Percentiles rank a stretch among this genome's conserved stretches.
Evolutionary conservation across 2,329 filamentous ascomycete genomes (phyloP).

Genomic region (Trichoderma sp.): DNA sequence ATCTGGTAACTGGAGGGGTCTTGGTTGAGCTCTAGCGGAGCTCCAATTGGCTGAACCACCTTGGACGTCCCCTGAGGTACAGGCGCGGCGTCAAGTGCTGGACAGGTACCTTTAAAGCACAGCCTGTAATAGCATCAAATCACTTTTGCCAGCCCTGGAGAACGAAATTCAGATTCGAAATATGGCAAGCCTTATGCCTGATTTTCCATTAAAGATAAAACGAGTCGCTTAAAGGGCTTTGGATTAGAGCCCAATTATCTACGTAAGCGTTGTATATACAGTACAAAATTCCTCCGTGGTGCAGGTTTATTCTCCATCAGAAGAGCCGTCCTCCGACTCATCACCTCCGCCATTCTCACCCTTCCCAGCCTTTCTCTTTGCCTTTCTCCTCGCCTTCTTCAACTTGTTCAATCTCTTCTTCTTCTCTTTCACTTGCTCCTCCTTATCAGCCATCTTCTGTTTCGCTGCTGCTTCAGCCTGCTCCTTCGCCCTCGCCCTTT

Average conservation of each 20-base stretch:
- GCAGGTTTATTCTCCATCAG: constrained; percentile 26
- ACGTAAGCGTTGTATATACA: not conserved
- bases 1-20: constrained; percentile 5
- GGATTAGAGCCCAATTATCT: not conserved
- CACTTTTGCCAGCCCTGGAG: not conserved
- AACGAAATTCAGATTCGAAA: not conserved
- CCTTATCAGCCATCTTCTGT: constrained; percentile 49
- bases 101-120: not conserved
- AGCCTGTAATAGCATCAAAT: not conserved
- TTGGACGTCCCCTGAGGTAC: not conserved
- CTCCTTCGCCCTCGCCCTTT: constrained; percentile 44
- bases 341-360: constrained; percentile 27
- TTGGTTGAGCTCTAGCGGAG: not conserved
- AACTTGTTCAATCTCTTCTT: constrained; percentile 62
- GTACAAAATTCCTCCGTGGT: not conserved
- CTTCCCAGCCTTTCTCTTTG: constrained; percentile 50
- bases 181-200: not conserved
- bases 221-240: not conserved
- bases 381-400: constrained; percentile 60
- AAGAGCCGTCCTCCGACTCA: constrained; percentile 17
- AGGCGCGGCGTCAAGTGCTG: not conserved
- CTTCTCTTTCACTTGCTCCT: constrained; percentile 60
- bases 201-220: not conserved
- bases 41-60: constrained; percentile 6
- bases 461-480: constrained; percentile 43